Base-by-base conservation (phyloP, 768 basidiomycete genomes). In the Leccinellum albellum region DNA sequence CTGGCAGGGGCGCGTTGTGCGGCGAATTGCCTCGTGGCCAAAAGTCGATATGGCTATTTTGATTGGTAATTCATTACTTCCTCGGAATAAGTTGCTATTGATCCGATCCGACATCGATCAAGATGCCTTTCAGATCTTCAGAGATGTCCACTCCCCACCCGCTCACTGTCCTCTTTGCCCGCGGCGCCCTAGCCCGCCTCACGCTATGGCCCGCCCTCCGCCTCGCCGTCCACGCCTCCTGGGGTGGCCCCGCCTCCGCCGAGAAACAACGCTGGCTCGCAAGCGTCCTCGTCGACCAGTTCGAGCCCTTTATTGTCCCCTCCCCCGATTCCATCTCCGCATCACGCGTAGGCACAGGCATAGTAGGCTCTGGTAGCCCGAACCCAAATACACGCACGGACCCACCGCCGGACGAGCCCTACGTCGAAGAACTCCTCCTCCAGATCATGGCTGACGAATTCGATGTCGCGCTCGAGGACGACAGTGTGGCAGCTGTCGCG, bases 401-500 rank as follows among this genome's bases (percentile, higher is more conserved):
- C 6, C 33, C 33, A 17, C 33, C 62, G 9, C 79, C 82, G 0
- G 93, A 95, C 64, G 81, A 80, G 24, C 78, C 84, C 63, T 92
- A 95, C 64, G 75, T 98, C 59, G 91, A 91, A 65, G 85, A 91
- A 52, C 76, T 88, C 61, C 77, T 98, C 14, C 76, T 89, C 13
- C 92, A 96, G 66, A 82, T 91, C 48, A 85, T 97, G 80, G 77
- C 78, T 8, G 92, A 97, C 64, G 95, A 97, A 67, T 98, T 92
- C 65, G 92, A 94, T 21, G 81, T 84, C 14, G 74, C 79, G 12
- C 74, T 98, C 23, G 94, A 97, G 61, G 95, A 98, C 65, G 91
- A 83, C 20, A 94, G 91, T 54, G 85, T 86, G 1, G 84, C 85
- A 56, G 74, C 70, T 3, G 85, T 98, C 42, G 88, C 92, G 12